Evolutionary conservation across 345 rosid genomes (phyloP).

Genomic region (Lagerstroemia speciosa): DNA sequence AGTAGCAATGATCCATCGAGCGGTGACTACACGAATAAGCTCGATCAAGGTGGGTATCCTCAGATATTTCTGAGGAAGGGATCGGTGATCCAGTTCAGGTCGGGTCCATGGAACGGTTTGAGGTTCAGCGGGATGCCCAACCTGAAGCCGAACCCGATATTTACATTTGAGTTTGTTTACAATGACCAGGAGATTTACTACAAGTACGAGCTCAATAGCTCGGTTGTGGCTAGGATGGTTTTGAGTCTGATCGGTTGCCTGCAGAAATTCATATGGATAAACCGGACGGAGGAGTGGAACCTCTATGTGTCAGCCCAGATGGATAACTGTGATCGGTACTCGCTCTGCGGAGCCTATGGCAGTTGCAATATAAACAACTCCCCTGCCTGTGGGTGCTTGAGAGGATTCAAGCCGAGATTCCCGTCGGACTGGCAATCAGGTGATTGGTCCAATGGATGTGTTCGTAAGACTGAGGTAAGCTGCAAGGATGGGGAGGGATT

Average conservation of each 20-base stretch:
- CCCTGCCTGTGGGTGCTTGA: conserved; percentile 31
- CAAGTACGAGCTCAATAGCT: conserved; percentile 18
- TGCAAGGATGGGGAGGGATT: conserved; percentile 31
- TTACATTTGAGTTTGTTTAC: conserved; percentile 16
- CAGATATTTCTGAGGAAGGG: conserved; percentile 23
- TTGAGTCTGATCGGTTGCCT: conserved; percentile 21
- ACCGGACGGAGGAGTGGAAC: conserved; percentile 21
- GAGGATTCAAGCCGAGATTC: conserved; percentile 32
- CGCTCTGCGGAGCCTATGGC: conserved; percentile 36
- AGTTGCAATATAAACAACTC: conserved; percentile 24
- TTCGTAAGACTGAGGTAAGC: conserved; percentile 20
- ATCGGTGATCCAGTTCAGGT: conserved; percentile 10
- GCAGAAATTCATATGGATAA: conserved; percentile 32
- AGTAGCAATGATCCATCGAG: conserved; percentile 31
- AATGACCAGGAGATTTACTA: conserved; percentile 26
- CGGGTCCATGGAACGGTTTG: conserved; percentile 45
- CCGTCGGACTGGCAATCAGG: conserved; percentile 22
- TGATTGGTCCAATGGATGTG: conserved; percentile 38
- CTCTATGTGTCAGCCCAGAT: conserved; percentile 21
- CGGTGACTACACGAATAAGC: conserved; percentile 18
- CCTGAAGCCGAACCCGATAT: conserved; percentile 13
- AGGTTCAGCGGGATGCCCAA: conserved; percentile 32
- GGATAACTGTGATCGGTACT: conserved; percentile 35
- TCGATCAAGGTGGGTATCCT: conserved; percentile 30
- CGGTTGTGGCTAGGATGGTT: conserved; percentile 21